phyloP scores from a whole-genome alignment of 352 stramenopile genomes.

The Phytophthora capsici region DNA sequence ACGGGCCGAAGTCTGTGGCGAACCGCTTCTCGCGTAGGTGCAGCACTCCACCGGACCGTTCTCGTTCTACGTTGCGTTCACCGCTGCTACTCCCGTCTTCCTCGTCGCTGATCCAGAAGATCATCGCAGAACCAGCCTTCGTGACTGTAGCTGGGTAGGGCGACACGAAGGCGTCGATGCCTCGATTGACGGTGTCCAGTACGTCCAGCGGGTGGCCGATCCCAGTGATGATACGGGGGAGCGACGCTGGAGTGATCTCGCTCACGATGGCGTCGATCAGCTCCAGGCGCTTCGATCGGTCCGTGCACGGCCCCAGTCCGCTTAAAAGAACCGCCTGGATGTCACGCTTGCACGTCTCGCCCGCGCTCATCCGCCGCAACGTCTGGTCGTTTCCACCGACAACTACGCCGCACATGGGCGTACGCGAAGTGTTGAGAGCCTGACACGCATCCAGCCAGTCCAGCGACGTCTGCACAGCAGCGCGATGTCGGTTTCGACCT shows the following conservation, averaged over 20 bases:
- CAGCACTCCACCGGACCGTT: conserved; percentile 58
- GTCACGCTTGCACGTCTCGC: conserved; percentile 72
- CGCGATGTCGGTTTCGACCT: conserved; percentile 70
- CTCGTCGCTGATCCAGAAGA: conserved; percentile 67
- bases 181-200: conserved; percentile 52
- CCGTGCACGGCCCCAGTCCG: conserved; percentile 55
- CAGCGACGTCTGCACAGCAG: conserved; percentile 66
- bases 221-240: conserved; percentile 71
- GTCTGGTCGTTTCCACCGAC: conserved; percentile 66
- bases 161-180: conserved; percentile 77
- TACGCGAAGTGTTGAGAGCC: conserved; percentile 14
- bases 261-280: conserved; percentile 59
- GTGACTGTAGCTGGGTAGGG: conserved; percentile 64
- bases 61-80: conserved; percentile 28
- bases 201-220: conserved; percentile 74
- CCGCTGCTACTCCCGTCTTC: conserved; percentile 15
- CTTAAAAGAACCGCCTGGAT: conserved; percentile 75
- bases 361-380: conserved; percentile 56
- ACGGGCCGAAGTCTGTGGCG: conserved; percentile 63
- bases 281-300: conserved; percentile 40
- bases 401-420: conserved; percentile 68
- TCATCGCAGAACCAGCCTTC: conserved; percentile 51
- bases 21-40: conserved; percentile 74
- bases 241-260: conserved; percentile 33
- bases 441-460: conserved; percentile 79